Percentiles rank a stretch among this genome's conserved stretches.
phyloP scores from a whole-genome alignment of 306 rosid genomes.

The Alnus rubra region DNA sequence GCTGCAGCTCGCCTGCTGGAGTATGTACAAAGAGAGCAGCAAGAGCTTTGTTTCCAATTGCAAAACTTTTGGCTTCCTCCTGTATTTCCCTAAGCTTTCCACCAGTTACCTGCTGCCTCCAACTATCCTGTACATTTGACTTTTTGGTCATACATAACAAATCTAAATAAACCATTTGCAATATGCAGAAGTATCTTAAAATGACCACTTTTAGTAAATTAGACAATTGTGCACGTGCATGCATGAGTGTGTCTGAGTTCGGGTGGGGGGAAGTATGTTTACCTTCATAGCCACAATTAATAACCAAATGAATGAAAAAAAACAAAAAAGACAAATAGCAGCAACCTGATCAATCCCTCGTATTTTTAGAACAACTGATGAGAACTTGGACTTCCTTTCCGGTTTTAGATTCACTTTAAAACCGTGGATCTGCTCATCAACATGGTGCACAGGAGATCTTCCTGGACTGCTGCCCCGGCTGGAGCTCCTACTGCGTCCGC shows the following conservation, averaged over 20 bases:
- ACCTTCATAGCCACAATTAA: neutral
- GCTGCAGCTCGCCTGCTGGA: conserved; percentile 98
- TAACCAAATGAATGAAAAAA: neutral
- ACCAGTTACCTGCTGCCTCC: conserved; percentile 93
- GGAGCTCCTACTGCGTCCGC: conserved; percentile 87
- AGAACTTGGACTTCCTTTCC: conserved; percentile 90
- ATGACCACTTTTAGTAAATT: neutral
- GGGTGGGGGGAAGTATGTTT: neutral
- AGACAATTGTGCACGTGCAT: neutral
- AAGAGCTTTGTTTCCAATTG: conserved; percentile 83
- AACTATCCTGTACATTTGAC: conserved; percentile 62
- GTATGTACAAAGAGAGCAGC: conserved; percentile 98
- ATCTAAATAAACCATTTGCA: conserved; percentile 26
- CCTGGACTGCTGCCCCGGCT: conserved; percentile 93
- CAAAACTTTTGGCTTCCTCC: conserved; percentile 91
- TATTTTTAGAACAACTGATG: conserved; percentile 92
- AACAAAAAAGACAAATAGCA: conserved; percentile 13
- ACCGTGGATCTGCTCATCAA: conserved; percentile 80
- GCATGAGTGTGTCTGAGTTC: neutral
- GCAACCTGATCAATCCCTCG: conserved; percentile 96
- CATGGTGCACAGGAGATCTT: conserved; percentile 79
- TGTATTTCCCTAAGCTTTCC: conserved; percentile 95
- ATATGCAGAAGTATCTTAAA: neutral
- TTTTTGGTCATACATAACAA: conserved; percentile 15
- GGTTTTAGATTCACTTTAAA: conserved; percentile 88